Base-by-base conservation (phyloP, 2,329 filamentous ascomycete genomes). In the Talaromyces marneffei region DNA sequence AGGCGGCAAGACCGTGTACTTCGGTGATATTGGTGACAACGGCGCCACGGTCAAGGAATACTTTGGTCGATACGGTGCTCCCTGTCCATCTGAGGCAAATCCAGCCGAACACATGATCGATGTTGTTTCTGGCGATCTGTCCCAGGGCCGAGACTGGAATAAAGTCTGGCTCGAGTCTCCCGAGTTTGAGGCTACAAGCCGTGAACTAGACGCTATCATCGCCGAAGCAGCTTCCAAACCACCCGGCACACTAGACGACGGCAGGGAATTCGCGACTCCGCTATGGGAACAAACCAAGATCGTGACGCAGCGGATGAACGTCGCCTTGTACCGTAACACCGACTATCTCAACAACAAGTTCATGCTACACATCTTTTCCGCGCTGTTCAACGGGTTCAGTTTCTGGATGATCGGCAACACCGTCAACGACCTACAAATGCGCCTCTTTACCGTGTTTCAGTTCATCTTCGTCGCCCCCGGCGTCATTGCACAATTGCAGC, bases 1-100 rank as follows among this genome's bases (percentile, higher is more conserved):
- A 4, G 86, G 85, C 10, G 87, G 86, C n/a, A 87, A 87, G 68
- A 87, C 84, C 0, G 87, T 88, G 65, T 91, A 89, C 71, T 90
- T 90, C 61, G 87, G 87, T 18, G 71, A 74, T 9, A 85, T 90
- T 16, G 88, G 88, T 56, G 81, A 88, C 33, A 85, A 87, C 59
- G 86, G 85, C 2, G 76, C 79, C 9, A 82, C 82, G 8, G 82
- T 89, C 2, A 84, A 87, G 65, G 77, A 86, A 29, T 90, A 90
- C 70, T 90, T 90, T 66, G 80, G 78, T 1, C 79, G 84, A 16
- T 80, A 86, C 50, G 87, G 87, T 3, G 83, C 86, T 0, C 76
- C 82, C 2, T 89, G 87, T 61, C 86, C 87, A 4, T 77, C 82
- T 0, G 82, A 73, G 65, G 83, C 82, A 65, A 87, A 87, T 65